phyloP scores from a whole-genome alignment of 2,329 filamentous ascomycete genomes.

The Calonectria multiphialidica region DNA sequence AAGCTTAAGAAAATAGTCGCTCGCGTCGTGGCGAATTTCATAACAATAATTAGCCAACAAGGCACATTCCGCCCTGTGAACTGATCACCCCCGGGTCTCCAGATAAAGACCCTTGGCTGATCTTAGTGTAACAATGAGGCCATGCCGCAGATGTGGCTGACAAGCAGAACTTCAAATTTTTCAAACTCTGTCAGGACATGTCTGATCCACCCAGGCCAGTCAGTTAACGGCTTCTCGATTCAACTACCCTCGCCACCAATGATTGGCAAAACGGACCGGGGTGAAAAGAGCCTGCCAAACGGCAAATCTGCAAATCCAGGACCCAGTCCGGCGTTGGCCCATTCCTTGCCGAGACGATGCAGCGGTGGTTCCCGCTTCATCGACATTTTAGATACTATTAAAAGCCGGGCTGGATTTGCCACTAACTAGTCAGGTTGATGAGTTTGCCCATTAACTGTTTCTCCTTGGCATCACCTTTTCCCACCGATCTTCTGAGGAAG shows the following conservation, averaged over 20 bases:
- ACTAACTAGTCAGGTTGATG: background rate
- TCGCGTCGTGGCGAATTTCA: conserved; percentile 16
- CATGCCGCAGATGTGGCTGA: conserved; percentile 25
- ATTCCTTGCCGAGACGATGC: background rate
- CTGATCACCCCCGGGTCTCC: background rate
- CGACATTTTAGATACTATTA: background rate
- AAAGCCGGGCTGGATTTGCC: background rate
- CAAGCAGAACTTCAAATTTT: conserved; percentile 16
- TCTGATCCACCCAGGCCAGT: background rate
- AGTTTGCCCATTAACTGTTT: background rate
- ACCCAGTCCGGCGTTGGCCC: background rate
- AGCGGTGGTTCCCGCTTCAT: background rate
- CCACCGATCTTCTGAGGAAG: background rate
- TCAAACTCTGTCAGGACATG: background rate
- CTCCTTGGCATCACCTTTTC: background rate
- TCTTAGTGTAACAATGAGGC: background rate
- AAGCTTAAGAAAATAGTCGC: background rate
- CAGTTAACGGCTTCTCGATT: background rate
- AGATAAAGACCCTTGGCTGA: background rate
- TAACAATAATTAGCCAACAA: background rate
- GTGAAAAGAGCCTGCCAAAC: background rate
- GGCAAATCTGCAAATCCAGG: background rate
- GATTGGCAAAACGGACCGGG: background rate
- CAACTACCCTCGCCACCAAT: background rate
- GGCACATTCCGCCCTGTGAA: background rate